Percentiles rank a stretch among this genome's conserved stretches.
Evolutionary conservation across 2,329 filamentous ascomycete species (phyloP).

Genomic region (Scedosporium aurantiacum): DNA sequence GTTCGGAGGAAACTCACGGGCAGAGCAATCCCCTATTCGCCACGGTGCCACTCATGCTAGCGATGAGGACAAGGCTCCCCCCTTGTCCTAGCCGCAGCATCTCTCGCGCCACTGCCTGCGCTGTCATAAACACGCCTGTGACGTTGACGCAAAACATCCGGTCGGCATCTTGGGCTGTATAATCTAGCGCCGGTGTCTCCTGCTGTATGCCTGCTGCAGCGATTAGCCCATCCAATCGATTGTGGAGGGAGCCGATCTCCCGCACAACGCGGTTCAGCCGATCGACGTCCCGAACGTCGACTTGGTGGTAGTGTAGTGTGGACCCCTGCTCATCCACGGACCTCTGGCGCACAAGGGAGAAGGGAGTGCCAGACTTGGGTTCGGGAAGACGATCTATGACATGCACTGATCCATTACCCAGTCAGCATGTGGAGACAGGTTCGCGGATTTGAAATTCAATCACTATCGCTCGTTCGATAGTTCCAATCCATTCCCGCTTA

Average conservation of each 20-base stretch:
- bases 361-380: slow-evolving; percentile 42
- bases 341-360: slow-evolving; percentile 51
- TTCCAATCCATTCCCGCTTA: slow-evolving; percentile 15
- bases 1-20: slow-evolving; percentile 36
- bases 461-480: too few species aligned
- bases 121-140: slow-evolving; percentile 76
- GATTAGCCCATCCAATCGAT: slow-evolving; percentile 69
- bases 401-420: slow-evolving; percentile 38
- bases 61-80: slow-evolving; percentile 56
- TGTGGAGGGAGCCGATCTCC: slow-evolving; percentile 57
- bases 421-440: background rate
- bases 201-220: slow-evolving; percentile 64
- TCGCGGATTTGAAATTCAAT: background rate
- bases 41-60: slow-evolving; percentile 58
- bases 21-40: slow-evolving; percentile 51
- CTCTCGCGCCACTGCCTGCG: slow-evolving; percentile 76
- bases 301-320: slow-evolving; percentile 60
- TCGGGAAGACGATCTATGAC: slow-evolving; percentile 51
- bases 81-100: slow-evolving; percentile 47
- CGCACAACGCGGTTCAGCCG: slow-evolving; percentile 56
- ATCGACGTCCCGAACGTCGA: slow-evolving; percentile 67
- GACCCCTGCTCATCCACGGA: slow-evolving; percentile 55
- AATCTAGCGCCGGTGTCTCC: slow-evolving; percentile 73
- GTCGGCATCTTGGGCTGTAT: slow-evolving; percentile 62
- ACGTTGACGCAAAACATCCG: slow-evolving; percentile 77